These are phyloP conservation scores for Scenedesmus sp. DNA, from an alignment of 163 green algal species.

Conservation along the genomic window DNA sequence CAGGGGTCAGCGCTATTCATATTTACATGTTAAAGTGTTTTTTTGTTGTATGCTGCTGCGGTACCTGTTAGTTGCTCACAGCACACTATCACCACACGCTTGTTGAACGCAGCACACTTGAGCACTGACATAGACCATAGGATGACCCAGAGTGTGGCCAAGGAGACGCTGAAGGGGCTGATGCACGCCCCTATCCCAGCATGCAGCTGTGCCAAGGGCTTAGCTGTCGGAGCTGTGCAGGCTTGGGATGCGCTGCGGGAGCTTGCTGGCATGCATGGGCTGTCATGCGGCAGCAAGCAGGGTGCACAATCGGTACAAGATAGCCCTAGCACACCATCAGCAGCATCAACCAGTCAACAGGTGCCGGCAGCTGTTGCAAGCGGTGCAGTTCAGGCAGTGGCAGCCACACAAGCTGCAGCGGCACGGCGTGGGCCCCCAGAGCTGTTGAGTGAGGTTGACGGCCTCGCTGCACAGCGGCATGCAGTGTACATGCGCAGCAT, in stretches of 20 bases:
- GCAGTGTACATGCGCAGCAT: conserved; percentile 15
- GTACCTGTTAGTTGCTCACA: background rate
- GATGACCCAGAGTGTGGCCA: background rate
- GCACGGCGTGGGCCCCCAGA: background rate
- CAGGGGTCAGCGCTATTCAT: no score
- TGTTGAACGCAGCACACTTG: background rate
- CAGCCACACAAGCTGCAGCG: background rate
- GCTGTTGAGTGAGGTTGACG: background rate
- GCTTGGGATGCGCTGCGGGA: conserved; percentile 16
- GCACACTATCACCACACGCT: background rate
- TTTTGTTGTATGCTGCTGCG: background rate
- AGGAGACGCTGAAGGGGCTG: conserved; percentile 15
- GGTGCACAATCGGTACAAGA: background rate
- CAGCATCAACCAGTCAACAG: background rate
- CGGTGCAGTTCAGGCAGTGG: background rate
- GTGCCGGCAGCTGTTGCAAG: background rate
- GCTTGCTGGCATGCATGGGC: background rate
- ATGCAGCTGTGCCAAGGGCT: conserved; percentile 30
- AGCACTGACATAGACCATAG: background rate
- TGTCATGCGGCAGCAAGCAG: background rate
- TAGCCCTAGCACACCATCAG: no score
- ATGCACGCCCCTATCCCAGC: background rate
- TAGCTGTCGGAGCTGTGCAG: conserved; percentile 10
- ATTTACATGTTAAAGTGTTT: no score
- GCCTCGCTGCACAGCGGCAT: background rate